These are phyloP conservation scores for Ophiostoma tasmaniense DNA, from an alignment of 2,329 filamentous ascomycete species.

Conservation along the genomic window DNA sequence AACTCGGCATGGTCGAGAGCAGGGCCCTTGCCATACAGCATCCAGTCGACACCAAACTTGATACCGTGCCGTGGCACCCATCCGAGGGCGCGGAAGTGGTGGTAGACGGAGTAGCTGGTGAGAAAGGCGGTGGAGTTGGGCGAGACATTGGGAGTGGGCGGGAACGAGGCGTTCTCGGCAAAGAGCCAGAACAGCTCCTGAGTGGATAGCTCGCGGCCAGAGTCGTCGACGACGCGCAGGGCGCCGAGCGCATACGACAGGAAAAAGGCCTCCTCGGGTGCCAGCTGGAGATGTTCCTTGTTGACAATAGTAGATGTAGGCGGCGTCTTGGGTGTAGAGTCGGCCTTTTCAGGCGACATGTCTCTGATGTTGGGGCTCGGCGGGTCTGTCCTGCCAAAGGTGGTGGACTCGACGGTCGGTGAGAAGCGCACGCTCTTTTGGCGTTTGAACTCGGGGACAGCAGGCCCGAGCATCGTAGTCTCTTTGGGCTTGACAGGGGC, in stretches of 20 bases:
- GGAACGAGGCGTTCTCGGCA: slow-evolving; percentile 61
- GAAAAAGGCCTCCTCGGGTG: slow-evolving; percentile 86
- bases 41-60: slow-evolving; percentile 90
- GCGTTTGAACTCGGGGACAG: slow-evolving; percentile 22
- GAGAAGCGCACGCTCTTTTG: slow-evolving; percentile 65
- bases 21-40: slow-evolving; percentile 88
- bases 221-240: slow-evolving; percentile 52
- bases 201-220: slow-evolving; percentile 39
- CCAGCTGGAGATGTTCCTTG: slow-evolving; percentile 80
- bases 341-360: no score
- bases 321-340: background rate
- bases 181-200: slow-evolving; percentile 57
- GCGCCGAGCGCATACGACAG: slow-evolving; percentile 71
- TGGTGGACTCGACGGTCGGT: slow-evolving; percentile 55
- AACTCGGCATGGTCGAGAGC: slow-evolving; percentile 96
- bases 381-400: slow-evolving; percentile 46
- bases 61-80: slow-evolving; percentile 90
- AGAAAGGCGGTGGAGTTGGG: slow-evolving; percentile 52
- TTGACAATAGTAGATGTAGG: background rate
- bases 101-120: slow-evolving; percentile 80
- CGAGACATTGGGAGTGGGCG: slow-evolving; percentile 36
- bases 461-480: no score
- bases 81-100: slow-evolving; percentile 90
- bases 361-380: slow-evolving; percentile 34
- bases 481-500: background rate